Evolutionary conservation across 2,329 filamentous ascomycete genomes (phyloP).

Genomic region (Blastomyces emzantsi): DNA sequence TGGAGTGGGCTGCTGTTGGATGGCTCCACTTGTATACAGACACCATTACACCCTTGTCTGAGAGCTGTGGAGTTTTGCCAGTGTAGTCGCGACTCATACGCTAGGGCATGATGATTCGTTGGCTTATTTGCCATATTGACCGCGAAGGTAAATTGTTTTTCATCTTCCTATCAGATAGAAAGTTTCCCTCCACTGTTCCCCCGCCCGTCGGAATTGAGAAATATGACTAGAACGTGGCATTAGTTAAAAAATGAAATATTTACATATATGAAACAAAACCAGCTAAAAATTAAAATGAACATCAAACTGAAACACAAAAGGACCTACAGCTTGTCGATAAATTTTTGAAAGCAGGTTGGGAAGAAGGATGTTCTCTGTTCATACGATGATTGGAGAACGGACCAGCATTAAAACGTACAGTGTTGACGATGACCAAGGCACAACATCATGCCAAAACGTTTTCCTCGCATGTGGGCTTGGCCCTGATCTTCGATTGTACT

Average conservation of each 20-base stretch:
- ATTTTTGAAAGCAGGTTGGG: not conserved
- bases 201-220: not conserved
- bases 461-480: not conserved
- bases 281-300: not conserved
- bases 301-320: not conserved
- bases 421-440: not conserved
- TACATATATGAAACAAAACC: not conserved
- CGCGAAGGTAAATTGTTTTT: not conserved
- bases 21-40: not conserved
- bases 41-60: not conserved
- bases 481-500: not conserved
- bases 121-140: not conserved
- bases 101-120: not conserved
- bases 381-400: not conserved
- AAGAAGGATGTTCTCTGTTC: not conserved
- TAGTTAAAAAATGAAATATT: not conserved
- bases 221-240: not conserved
- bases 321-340: not conserved
- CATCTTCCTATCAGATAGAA: not conserved
- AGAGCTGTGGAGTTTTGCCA: not conserved
- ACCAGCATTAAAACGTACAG: not conserved
- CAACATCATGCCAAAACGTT: not conserved
- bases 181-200: not conserved
- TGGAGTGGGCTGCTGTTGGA: not conserved
- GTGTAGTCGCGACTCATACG: not conserved